These are phyloP conservation scores for Epichloe elymi DNA, from an alignment of 2,329 filamentous ascomycete species.

Conservation along the genomic window DNA sequence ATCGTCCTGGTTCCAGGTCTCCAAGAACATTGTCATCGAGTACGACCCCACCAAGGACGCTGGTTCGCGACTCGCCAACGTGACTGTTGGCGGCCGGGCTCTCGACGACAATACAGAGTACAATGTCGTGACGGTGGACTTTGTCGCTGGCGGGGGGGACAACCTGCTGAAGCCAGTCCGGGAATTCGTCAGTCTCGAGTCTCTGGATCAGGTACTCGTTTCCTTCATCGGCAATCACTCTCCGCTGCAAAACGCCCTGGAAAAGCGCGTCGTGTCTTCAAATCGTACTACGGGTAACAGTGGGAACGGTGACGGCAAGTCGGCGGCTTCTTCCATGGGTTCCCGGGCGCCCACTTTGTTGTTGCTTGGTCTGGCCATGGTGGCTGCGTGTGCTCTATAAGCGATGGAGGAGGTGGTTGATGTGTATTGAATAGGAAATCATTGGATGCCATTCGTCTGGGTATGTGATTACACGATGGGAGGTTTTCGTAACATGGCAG, in stretches of 20 bases:
- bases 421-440: too few species aligned
- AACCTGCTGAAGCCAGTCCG: constrained; percentile 36
- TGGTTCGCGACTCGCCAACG: constrained; percentile 37
- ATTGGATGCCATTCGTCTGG: too few species aligned
- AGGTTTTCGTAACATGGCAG: too few species aligned
- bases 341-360: not conserved
- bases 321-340: not conserved
- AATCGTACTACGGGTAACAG: not conserved
- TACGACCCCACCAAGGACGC: constrained; percentile 39
- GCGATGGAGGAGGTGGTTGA: not conserved
- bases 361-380: not conserved
- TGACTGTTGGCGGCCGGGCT: constrained; percentile 34
- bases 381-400: not conserved
- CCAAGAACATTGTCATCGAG: constrained; percentile 38
- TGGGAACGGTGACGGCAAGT: not conserved
- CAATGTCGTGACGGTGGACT: constrained; percentile 48
- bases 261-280: constrained; percentile 22
- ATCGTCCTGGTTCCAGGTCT: constrained; percentile 49
- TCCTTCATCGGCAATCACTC: constrained; percentile 34
- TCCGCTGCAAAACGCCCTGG: constrained; percentile 36
- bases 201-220: constrained; percentile 39
- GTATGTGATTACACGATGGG: too few species aligned
- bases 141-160: constrained; percentile 48
- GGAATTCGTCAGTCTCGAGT: constrained; percentile 33
- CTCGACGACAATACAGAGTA: constrained; percentile 36